Evolutionary conservation across 768 basidiomycete genomes (phyloP).

Genomic region (Boletus insuetus): DNA sequence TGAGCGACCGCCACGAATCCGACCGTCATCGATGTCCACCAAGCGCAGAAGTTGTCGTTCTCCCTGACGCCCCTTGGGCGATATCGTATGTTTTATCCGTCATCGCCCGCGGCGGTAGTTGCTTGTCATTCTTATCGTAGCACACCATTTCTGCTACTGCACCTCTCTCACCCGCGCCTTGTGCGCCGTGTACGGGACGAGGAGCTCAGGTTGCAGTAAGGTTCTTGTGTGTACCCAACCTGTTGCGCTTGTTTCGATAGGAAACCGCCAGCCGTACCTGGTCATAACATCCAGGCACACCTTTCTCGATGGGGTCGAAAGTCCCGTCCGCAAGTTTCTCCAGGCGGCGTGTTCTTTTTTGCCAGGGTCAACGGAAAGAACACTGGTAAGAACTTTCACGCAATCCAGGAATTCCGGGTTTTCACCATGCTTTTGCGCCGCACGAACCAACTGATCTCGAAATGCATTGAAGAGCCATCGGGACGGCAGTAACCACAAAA

Average conservation of each 20-base stretch:
- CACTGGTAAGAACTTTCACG: background rate
- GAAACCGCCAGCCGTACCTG: background rate
- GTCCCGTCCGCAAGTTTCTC: background rate
- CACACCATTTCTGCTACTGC: conserved; percentile 9
- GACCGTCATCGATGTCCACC: conserved; percentile 15
- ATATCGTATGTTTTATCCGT: conserved; percentile 28
- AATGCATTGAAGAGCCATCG: background rate
- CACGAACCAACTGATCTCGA: background rate
- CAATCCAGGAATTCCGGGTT: background rate
- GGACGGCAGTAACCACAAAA: background rate
- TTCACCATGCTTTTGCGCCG: background rate
- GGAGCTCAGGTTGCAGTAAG: conserved; percentile 6
- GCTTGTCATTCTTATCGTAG: conserved; percentile 19
- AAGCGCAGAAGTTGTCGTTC: conserved; percentile 22
- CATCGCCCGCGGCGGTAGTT: conserved; percentile 13
- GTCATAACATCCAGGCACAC: background rate
- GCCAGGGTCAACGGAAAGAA: conserved; percentile 1
- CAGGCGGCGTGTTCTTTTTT: too few relatives aligned
- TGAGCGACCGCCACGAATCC: background rate
- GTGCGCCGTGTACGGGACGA: background rate
- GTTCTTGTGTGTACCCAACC: background rate
- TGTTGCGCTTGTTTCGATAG: background rate
- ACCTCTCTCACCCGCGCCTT: conserved; percentile 1
- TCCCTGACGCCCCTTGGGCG: conserved; percentile 16
- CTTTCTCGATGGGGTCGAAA: background rate